Percentiles rank a stretch among this genome's conserved stretches.
phyloP scores from a whole-genome alignment of 2,329 filamentous ascomycete species.

The Ophiobolus disseminans region DNA sequence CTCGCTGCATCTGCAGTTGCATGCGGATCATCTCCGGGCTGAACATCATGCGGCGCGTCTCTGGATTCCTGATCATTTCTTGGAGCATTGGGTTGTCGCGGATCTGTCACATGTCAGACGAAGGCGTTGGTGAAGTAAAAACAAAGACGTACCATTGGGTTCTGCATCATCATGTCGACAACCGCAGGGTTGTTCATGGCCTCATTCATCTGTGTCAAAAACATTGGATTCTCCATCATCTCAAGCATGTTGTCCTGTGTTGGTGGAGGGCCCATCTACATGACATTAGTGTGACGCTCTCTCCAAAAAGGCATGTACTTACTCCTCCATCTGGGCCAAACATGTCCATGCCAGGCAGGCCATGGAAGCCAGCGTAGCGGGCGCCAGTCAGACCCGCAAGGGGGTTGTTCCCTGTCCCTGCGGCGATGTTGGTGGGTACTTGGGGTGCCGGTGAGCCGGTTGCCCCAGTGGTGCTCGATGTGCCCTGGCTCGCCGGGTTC shows the following conservation, averaged over 20 bases:
- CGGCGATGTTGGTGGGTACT: constrained; percentile 78
- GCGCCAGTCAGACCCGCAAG: constrained; percentile 90
- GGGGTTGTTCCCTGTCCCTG: constrained; percentile 81
- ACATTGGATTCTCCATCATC: constrained; percentile 87
- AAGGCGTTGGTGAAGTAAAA: not conserved
- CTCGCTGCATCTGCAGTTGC: constrained; percentile 80
- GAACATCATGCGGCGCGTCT: constrained; percentile 91
- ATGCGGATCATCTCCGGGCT: constrained; percentile 84
- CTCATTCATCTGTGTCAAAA: constrained; percentile 88
- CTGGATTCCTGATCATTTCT: constrained; percentile 85
- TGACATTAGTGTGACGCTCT: constrained; percentile 24
- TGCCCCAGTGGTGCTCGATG: constrained; percentile 39
- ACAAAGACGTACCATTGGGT: constrained; percentile 58
- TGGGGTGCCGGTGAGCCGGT: constrained; percentile 63
- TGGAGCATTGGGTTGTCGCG: constrained; percentile 87
- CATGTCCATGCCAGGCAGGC: constrained; percentile 83
- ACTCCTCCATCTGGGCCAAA: constrained; percentile 96
- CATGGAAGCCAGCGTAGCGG: constrained; percentile 89
- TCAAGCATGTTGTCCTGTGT: constrained; percentile 80
- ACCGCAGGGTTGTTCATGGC: constrained; percentile 94
- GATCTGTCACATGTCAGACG: constrained; percentile 58
- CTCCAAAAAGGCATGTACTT: constrained; percentile 49
- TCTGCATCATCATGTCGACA: constrained; percentile 76
- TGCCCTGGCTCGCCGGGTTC: constrained; percentile 60
- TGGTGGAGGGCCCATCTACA: constrained; percentile 89